Conservation (phyloP, 805 yeast genomes). For the Osmozyma mogii region DNA sequence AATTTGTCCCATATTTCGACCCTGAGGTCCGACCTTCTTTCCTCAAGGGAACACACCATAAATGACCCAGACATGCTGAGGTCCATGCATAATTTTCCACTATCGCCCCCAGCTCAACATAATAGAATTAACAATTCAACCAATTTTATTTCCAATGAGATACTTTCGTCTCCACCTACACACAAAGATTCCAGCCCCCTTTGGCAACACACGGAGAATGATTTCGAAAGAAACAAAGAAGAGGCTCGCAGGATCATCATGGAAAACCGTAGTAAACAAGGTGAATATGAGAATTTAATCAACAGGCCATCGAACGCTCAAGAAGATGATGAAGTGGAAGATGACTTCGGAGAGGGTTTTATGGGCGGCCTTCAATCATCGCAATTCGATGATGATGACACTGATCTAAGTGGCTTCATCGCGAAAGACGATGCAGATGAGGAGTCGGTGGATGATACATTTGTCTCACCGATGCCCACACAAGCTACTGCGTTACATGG, state of each 20-base stretch:
- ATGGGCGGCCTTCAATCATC: conserved; percentile 13
- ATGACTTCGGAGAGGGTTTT: conserved; percentile 12
- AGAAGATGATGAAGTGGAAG: conserved; percentile 10
- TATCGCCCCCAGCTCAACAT: too few species aligned
- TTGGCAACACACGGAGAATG: conserved; percentile 2
- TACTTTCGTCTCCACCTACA: neutral
- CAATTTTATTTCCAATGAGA: neutral
- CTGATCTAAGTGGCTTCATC: conserved; percentile 13
- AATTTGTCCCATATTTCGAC: conserved; percentile 5
- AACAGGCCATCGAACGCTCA: neutral
- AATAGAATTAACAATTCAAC: neutral
- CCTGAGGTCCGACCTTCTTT: conserved; percentile 4
- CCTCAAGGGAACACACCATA: neutral
- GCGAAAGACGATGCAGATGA: conserved; percentile 9
- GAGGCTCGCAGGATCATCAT: conserved; percentile 14
- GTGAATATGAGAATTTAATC: neutral
- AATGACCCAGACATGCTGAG: neutral
- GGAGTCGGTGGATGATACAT: conserved; percentile 11
- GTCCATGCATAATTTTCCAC: too few species aligned
- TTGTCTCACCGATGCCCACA: conserved; percentile 8
- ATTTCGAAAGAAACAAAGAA: conserved; percentile 7
- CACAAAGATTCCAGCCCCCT: too few species aligned
- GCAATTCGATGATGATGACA: conserved; percentile 9
- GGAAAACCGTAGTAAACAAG: conserved; percentile 4
- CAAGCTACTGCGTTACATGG: conserved; percentile 9